These are phyloP conservation scores for Lasiodiplodia sp. DNA, from an alignment of 2,329 filamentous ascomycete species.

Conservation along the genomic window DNA sequence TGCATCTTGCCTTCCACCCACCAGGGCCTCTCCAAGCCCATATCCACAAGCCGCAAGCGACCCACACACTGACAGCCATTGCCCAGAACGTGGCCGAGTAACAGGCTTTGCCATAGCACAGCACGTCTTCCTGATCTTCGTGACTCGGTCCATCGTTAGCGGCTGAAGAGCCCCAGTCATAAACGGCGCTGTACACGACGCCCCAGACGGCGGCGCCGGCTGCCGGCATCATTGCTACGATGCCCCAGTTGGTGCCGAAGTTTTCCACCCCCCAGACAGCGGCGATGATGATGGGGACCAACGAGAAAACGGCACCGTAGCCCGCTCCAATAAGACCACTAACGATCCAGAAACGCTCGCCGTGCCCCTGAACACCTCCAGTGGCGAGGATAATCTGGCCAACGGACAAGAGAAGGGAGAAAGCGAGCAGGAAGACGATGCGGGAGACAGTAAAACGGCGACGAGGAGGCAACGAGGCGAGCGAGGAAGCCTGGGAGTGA, in stretches of 20 bases:
- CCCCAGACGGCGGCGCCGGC: constrained; percentile 90
- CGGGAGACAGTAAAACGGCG: constrained; percentile 72
- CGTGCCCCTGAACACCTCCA: constrained; percentile 75
- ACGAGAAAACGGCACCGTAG: constrained; percentile 89
- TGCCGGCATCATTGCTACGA: constrained; percentile 90
- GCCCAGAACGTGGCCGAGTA: constrained; percentile 87
- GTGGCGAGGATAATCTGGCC: constrained; percentile 82
- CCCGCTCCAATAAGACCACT: constrained; percentile 86
- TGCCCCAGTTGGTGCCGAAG: constrained; percentile 97
- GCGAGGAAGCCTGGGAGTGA: constrained; percentile 51
- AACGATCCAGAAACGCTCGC: constrained; percentile 83
- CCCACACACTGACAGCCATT: constrained; percentile 79
- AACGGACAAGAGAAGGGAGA: constrained; percentile 73
- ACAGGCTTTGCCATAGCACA: constrained; percentile 84
- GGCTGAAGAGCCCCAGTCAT: constrained; percentile 57
- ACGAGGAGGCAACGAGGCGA: constrained; percentile 44
- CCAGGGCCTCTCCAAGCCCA: constrained; percentile 82
- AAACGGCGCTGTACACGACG: constrained; percentile 82
- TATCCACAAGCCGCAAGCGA: constrained; percentile 72
- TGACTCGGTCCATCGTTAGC: constrained; percentile 58
- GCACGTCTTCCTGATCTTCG: constrained; percentile 56
- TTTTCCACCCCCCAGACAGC: constrained; percentile 99
- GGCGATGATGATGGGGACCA: constrained; percentile 91
- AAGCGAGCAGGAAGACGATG: constrained; percentile 78
- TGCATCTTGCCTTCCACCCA: constrained; percentile 78